Base-by-base conservation (phyloP, 306 rosid species). In the Quercus suber region DNA sequence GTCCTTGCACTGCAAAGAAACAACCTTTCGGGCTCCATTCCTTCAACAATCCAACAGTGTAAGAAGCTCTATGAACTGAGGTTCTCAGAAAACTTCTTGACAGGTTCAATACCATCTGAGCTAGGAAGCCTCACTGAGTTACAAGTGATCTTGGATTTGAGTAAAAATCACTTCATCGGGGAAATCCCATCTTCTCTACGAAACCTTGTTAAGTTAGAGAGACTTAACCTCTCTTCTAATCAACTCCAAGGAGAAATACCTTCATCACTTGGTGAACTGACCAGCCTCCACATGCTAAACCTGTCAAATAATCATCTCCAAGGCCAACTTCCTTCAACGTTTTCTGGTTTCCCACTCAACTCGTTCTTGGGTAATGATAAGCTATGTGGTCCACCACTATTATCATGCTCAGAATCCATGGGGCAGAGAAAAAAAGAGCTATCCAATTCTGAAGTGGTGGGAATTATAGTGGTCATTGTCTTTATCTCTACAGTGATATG, bases 91-190 rank as follows among this genome's bases (percentile, higher is more conserved):
- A 95, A 93, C 78, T 53, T 57, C 55, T 82, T 95, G 45, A 81
- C 87, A 61, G 96, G 97, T 10, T 52, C 70, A 1, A 87, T 93
- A 76, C 98, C 99, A 43, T 72, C 30, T 64, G 94, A 83, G 78
- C 89, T 95, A 61, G 99, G 96, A 73, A 80, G 61, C 71, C 87
- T 93, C 4, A 85, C 78, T 61, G 97, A 95, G 80, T 75, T 95
- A 52, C 99, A 95, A 87, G 99, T 95, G 31, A 89, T 86, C 69
- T 61, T 95, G 30, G 99, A 93, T 81, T 86, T 95, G 77, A 89
- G 98, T 76, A 74, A 82, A 76, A 95, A 90, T 67, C 76, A n/a
- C 59, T 79, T 95, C 63, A 78, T 88, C 3, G 96, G 98, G 19
- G 77, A 85, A 77, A 92, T 95, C 35, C 97, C 99, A 63, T 79